These are phyloP conservation scores for Cucumis melo DNA, from an alignment of 306 rosid species.

Conservation along the genomic window DNA sequence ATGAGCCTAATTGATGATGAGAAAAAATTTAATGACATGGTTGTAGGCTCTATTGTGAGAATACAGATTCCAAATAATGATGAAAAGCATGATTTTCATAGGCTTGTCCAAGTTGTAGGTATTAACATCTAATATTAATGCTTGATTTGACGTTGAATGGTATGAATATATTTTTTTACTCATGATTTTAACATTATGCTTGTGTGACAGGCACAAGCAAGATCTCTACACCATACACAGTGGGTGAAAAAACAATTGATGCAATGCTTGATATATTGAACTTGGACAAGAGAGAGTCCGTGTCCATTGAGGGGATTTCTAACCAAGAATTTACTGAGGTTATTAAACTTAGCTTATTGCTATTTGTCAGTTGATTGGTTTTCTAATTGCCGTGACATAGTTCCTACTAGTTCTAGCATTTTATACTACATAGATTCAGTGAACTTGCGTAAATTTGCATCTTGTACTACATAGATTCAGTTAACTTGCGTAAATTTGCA, in stretches of 20 bases:
- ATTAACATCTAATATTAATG: conserved; percentile 13
- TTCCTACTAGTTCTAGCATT: neutral
- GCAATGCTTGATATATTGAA: conserved; percentile 70
- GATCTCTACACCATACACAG: conserved; percentile 51
- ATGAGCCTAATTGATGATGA: conserved; percentile 46
- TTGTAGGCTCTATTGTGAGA: conserved; percentile 84
- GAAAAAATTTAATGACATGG: conserved; percentile 53
- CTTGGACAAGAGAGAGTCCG: conserved; percentile 64
- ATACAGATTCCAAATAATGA: conserved; percentile 54
- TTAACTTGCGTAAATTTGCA: no score
- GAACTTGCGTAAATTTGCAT: neutral
- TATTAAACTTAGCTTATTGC: neutral
- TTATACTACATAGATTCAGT: neutral
- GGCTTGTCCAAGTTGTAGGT: conserved; percentile 97
- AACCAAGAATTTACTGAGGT: conserved; percentile 87
- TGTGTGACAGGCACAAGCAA: conserved; percentile 62
- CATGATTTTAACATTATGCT: neutral
- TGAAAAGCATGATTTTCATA: conserved; percentile 67
- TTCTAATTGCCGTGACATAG: neutral
- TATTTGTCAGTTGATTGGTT: neutral
- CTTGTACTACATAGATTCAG: no score
- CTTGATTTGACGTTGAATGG: neutral
- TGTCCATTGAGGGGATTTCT: conserved; percentile 65
- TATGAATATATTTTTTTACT: no score
- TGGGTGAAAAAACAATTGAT: conserved; percentile 53